These are phyloP conservation scores for Xylaria sp. DNA, from an alignment of 2,329 filamentous ascomycete species.

Conservation along the genomic window DNA sequence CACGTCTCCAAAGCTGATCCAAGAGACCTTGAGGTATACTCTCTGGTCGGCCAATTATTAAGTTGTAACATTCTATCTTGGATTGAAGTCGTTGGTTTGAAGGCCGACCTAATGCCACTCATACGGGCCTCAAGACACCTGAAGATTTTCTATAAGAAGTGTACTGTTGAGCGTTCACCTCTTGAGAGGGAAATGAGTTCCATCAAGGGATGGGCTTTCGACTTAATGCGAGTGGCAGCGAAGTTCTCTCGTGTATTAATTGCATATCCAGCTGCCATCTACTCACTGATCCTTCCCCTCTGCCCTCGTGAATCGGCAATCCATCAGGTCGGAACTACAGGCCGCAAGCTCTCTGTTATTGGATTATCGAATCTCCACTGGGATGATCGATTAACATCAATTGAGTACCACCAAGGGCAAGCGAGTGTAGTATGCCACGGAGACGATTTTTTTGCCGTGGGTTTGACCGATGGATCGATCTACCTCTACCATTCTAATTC, in stretches of 20 bases:
- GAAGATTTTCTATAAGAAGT: neutral
- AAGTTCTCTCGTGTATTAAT: conserved; percentile 13
- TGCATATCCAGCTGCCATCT: conserved; percentile 12
- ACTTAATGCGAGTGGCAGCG: neutral
- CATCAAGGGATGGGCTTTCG: neutral
- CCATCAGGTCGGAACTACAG: neutral
- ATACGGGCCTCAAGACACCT: conserved; percentile 8
- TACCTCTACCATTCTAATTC: conserved; percentile 7
- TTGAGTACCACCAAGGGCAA: conserved; percentile 2
- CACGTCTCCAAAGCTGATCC: conserved; percentile 23
- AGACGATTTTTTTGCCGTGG: conserved; percentile 19
- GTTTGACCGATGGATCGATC: neutral
- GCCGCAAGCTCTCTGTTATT: conserved; percentile 14
- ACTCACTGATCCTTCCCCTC: conserved; percentile 18
- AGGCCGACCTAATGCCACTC: conserved; percentile 1
- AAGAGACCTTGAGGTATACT: neutral
- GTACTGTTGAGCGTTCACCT: conserved; percentile 13
- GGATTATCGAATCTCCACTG: neutral
- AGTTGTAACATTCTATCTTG: conserved; percentile 8
- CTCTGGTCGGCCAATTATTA: conserved; percentile 3
- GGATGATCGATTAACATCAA: conserved; percentile 14
- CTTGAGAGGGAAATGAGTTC: neutral
- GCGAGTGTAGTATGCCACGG: conserved; percentile 9
- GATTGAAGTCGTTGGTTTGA: conserved; percentile 12
- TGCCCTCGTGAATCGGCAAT: conserved; percentile 2